A percentile compares a stretch with the other conserved stretches of the same genome.
Evolutionary conservation across 352 stramenopile genomes (phyloP).

Genomic region (Elongisporangium prolatum): DNA sequence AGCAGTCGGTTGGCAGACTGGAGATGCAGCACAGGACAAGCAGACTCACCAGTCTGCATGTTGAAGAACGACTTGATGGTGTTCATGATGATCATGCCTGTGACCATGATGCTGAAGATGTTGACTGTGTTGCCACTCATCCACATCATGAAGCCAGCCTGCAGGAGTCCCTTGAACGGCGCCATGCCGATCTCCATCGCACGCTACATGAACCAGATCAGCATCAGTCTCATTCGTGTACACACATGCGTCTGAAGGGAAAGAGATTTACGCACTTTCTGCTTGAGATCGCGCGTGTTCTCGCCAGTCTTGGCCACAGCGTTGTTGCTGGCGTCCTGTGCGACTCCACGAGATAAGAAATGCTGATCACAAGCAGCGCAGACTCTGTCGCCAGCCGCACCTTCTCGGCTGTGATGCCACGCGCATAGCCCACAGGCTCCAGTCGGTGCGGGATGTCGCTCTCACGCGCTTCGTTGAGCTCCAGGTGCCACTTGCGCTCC

Average conservation of each 20-base stretch:
- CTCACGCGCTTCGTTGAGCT: conserved; percentile 73
- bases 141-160: conserved; percentile 96
- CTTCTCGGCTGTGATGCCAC: conserved; percentile 54
- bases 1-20: not conserved
- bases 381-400: conserved; percentile 13
- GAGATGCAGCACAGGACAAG: not conserved
- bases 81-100: conserved; percentile 90
- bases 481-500: conserved; percentile 73
- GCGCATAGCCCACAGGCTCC: conserved; percentile 65
- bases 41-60: conserved; percentile 48
- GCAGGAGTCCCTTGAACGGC: conserved; percentile 90
- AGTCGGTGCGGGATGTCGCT: conserved; percentile 54
- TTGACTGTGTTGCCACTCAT: conserved; percentile 93
- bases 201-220: conserved; percentile 33
- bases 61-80: conserved; percentile 89
- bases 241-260: not conserved
- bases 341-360: not conserved
- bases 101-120: conserved; percentile 96
- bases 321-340: conserved; percentile 36
- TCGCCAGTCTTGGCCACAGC: conserved; percentile 54
- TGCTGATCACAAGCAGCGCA: not conserved
- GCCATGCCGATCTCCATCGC: conserved; percentile 89
- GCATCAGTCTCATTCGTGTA: no score
- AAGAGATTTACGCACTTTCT: conserved; percentile 48
- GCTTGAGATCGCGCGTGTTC: conserved; percentile 74